A percentile compares a stretch with the other conserved stretches of the same genome.
These are phyloP conservation scores for Verticillium tricorpus DNA, from an alignment of 2,329 filamentous ascomycete genomes.

Conservation along the genomic window DNA sequence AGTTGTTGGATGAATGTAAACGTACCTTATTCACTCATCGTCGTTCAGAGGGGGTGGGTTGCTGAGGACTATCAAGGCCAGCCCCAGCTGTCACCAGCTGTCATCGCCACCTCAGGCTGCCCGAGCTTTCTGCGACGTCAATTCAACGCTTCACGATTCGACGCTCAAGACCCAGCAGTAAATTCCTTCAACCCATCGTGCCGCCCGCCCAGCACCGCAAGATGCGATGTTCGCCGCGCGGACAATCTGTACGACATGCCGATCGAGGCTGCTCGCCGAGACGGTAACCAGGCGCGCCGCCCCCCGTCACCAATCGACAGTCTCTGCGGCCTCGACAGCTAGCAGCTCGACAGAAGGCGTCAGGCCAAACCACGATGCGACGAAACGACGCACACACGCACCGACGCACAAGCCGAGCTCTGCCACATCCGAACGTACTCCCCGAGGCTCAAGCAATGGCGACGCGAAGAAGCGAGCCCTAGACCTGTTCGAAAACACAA, in stretches of 20 bases:
- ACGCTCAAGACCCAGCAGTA: not conserved
- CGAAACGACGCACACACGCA: not conserved
- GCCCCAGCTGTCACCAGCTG: not conserved
- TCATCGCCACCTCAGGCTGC: not conserved
- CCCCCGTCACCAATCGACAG: constrained; percentile 8
- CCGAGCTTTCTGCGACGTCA: not conserved
- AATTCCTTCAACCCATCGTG: constrained; percentile 1
- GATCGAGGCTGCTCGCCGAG: constrained; percentile 8
- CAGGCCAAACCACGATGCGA: not conserved
- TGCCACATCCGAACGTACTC: not conserved
- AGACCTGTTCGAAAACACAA: constrained; percentile 12
- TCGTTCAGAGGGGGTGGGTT: not conserved
- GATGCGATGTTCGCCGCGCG: constrained; percentile 28
- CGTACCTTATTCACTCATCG: not conserved
- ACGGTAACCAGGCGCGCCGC: not conserved
- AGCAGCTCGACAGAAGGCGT: not conserved
- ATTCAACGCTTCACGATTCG: not conserved
- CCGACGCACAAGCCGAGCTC: not conserved
- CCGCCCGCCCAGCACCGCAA: not conserved
- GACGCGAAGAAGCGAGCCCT: constrained; percentile 4
- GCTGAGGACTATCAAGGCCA: not conserved
- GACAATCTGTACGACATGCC: constrained; percentile 29
- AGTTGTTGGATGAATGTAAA: too few species aligned
- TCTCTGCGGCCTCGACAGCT: not conserved
- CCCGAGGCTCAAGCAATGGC: not conserved